These are phyloP conservation scores for Alternaria incomplexa DNA, from an alignment of 2,329 filamentous ascomycete species.

Conservation along the genomic window DNA sequence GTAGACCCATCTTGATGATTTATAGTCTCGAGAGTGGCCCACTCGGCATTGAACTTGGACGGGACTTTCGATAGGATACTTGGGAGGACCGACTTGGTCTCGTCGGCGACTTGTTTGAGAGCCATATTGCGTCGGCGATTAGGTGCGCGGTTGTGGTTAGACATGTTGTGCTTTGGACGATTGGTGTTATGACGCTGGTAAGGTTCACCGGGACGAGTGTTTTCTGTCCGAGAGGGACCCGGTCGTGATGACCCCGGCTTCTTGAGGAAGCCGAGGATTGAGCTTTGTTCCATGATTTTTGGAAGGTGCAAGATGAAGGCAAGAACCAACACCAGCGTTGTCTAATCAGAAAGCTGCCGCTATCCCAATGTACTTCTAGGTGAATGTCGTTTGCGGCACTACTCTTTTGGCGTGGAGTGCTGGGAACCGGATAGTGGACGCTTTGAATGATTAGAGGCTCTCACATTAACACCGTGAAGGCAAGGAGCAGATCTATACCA, in stretches of 20 bases:
- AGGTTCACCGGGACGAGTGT: slow-evolving; percentile 21
- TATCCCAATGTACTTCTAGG: not conserved
- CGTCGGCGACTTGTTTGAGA: slow-evolving; percentile 31
- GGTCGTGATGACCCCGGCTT: slow-evolving; percentile 8
- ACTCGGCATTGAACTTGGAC: slow-evolving; percentile 18
- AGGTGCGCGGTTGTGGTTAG: slow-evolving; percentile 16
- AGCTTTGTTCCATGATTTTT: slow-evolving; percentile 28
- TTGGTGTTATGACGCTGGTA: slow-evolving; percentile 17
- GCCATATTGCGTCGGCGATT: slow-evolving; percentile 28
- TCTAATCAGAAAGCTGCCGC: not conserved
- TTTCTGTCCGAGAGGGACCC: slow-evolving; percentile 11
- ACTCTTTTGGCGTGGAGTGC: not conserved
- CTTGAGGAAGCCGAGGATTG: slow-evolving; percentile 29
- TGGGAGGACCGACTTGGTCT: slow-evolving; percentile 34
- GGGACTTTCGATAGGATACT: slow-evolving; percentile 24
- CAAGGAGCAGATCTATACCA: not conserved
- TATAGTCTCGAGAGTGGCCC: slow-evolving; percentile 26
- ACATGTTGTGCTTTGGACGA: not conserved
- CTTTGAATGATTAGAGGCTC: not conserved
- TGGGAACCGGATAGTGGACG: not conserved
- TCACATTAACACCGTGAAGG: not conserved
- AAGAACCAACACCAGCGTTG: not conserved
- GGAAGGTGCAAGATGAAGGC: not conserved
- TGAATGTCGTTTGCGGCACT: not conserved
- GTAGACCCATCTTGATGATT: slow-evolving; percentile 11